These are phyloP conservation scores for Moniliella sp. DNA, from an alignment of 1,284 basidiomycete species.

Conservation along the genomic window DNA sequence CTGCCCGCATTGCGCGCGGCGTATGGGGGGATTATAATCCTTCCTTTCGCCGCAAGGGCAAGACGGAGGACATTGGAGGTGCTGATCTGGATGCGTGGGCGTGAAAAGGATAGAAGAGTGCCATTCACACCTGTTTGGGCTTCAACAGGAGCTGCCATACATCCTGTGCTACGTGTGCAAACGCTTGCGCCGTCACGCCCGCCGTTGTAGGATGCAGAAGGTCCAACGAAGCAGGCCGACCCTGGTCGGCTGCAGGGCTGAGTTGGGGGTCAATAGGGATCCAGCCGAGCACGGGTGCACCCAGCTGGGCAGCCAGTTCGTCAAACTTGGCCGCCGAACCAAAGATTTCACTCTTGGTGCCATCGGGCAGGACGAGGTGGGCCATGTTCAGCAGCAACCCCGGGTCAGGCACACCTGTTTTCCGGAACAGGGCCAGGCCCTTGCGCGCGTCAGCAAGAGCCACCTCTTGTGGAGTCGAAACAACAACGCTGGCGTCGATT, in stretches of 20 bases:
- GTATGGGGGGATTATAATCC: constrained; percentile 33
- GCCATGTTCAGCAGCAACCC: constrained; percentile 79
- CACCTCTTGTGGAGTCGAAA: constrained; percentile 87
- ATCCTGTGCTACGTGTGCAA: too few species aligned
- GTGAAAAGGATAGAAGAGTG: too few species aligned
- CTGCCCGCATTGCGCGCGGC: constrained; percentile 32
- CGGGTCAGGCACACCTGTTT: constrained; percentile 62
- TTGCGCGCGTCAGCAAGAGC: constrained; percentile 77
- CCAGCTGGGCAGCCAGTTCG: constrained; percentile 44
- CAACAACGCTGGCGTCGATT: constrained; percentile 34
- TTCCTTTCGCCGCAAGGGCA: too few species aligned
- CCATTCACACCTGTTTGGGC: too few species aligned
- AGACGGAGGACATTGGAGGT: too few species aligned
- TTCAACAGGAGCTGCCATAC: too few species aligned
- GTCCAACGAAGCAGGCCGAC: constrained; percentile 28
- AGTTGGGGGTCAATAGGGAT: constrained; percentile 61
- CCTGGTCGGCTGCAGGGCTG: constrained; percentile 53
- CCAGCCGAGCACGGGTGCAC: constrained; percentile 52
- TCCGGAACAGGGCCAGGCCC: constrained; percentile 77
- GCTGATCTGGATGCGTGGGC: too few species aligned
- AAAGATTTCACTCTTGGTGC: constrained; percentile 46
- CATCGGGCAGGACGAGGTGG: constrained; percentile 61
- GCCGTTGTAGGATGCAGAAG: too few species aligned
- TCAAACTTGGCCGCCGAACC: constrained; percentile 51
- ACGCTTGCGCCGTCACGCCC: too few species aligned